A percentile compares a stretch with the other conserved stretches of the same genome.
Evolutionary conservation across 148 eudicot species (phyloP).

Genomic region (Nepenthes gracilis): DNA sequence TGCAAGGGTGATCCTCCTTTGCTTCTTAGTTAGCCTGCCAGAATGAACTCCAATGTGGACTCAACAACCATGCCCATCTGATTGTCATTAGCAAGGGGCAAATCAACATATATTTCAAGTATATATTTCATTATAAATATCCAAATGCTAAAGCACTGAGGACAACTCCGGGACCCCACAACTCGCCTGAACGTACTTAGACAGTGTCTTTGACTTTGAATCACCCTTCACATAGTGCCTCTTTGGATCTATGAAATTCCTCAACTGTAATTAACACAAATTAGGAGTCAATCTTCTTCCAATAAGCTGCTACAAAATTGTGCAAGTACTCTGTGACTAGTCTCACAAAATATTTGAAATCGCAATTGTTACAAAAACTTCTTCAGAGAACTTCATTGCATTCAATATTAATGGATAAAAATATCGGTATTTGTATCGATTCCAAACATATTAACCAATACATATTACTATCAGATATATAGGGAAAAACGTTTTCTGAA

Average conservation of each 20-base stretch:
- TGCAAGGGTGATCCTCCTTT: conserved; percentile 70
- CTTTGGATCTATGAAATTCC: conserved; percentile 89
- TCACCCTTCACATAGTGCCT: conserved; percentile 94
- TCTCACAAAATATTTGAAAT: too few relatives aligned
- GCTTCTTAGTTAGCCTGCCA: conserved; percentile 72
- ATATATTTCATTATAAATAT: neutral
- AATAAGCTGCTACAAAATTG: too few relatives aligned
- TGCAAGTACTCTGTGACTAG: too few relatives aligned
- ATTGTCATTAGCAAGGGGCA: neutral
- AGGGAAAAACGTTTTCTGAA: too few relatives aligned
- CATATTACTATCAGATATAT: too few relatives aligned
- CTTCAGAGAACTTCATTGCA: too few relatives aligned
- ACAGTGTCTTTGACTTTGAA: conserved; percentile 54
- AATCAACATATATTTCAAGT: neutral
- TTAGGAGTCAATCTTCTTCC: too few relatives aligned
- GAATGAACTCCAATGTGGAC: conserved; percentile 47
- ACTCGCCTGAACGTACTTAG: conserved; percentile 80
- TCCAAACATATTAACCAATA: too few relatives aligned
- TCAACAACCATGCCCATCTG: conserved; percentile 84
- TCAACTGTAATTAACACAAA: conserved; percentile 71
- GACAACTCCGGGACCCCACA: too few relatives aligned
- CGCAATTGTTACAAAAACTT: too few relatives aligned
- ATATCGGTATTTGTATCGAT: too few relatives aligned
- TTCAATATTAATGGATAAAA: too few relatives aligned
- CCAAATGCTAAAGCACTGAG: neutral